Evolutionary conservation across 2,329 filamentous ascomycete species (phyloP).

Genomic region (Pseudogymnoascus sp.): DNA sequence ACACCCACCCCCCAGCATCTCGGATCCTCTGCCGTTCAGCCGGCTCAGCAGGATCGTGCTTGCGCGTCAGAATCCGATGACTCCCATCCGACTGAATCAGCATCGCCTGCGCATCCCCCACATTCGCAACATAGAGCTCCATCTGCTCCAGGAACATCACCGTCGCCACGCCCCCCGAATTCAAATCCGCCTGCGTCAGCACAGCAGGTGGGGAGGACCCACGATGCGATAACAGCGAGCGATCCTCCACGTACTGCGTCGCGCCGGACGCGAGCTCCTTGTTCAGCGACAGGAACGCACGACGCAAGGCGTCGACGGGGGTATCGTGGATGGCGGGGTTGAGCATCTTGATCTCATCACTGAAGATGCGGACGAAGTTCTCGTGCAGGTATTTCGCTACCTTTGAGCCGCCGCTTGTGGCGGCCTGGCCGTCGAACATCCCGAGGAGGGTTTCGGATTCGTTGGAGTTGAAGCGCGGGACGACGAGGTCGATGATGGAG

Average conservation of each 20-base stretch:
- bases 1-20: constrained; percentile 92
- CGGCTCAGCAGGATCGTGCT: constrained; percentile 87
- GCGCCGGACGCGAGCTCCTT: constrained; percentile 87
- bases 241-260: constrained; percentile 71
- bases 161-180: constrained; percentile 85
- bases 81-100: constrained; percentile 83
- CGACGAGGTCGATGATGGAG: constrained; percentile 90
- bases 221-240: constrained; percentile 58
- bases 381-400: constrained; percentile 96
- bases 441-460: constrained; percentile 86
- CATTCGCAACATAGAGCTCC: constrained; percentile 89
- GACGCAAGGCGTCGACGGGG: constrained; percentile 72
- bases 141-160: constrained; percentile 84
- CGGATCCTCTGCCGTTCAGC: constrained; percentile 81
- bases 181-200: constrained; percentile 80
- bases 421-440: constrained; percentile 91
- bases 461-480: constrained; percentile 82
- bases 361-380: constrained; percentile 82
- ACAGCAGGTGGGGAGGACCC: constrained; percentile 66
- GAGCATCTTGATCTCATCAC: constrained; percentile 69
- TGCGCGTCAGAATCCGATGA: constrained; percentile 75
- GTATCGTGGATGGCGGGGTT: constrained; percentile 63
- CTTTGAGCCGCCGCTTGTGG: constrained; percentile 84
- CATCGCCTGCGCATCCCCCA: constrained; percentile 93
- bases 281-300: constrained; percentile 83